Base-by-base conservation (phyloP, 768 basidiomycete genomes). In the Auricularia heimuer region DNA sequence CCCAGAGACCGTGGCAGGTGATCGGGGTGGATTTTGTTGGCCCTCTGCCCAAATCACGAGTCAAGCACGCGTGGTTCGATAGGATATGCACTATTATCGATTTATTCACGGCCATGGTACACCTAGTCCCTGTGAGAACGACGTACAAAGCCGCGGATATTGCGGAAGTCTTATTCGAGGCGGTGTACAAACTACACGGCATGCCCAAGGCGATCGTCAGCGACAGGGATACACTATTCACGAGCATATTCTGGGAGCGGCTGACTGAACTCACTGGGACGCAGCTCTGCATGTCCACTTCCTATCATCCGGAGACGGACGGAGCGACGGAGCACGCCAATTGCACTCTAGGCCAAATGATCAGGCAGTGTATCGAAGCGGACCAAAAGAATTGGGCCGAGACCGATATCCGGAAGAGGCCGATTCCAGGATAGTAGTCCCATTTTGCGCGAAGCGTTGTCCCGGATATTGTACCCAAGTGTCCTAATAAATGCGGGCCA, bases 261-360 rank as follows among this genome's bases (percentile, higher is more conserved):
- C 67, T 81, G 0, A 69, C 78, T 64, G 54, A 67, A 54, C 69
- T 70, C 3, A 64, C 77, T 0, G 74, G 75, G 0, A 68, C 70
- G 0, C 70, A 75, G 16, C 69, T 78, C 0, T 54, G 69, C 0
- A 74, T 82, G 73, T 79, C 77, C 0, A 77, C 75, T 0, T 67
- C 77, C 0, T 81, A 74, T 64, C 80, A 82, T 65, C 80, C 80
- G 0, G 69, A 82, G 64, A 77, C 78, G 0, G 78, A 81, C 65
- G 77, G 79, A 1, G 65, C 74, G 0, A 79, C 75, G 0, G 78
- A 81, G 64, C 67, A 75, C 6, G 67, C 72, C 3, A 63, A 64
- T 16, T 7, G 42, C 6, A 44, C 42, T 7, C 6, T 44, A 6
- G 42, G 42, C 6, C 8, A 16, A 16, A 44, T 44, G 42, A 7